A percentile compares a stretch with the other conserved stretches of the same genome.
Evolutionary conservation across 75 land plant species (phyloP).

Genomic region (Adiantum capillusveneris): DNA sequence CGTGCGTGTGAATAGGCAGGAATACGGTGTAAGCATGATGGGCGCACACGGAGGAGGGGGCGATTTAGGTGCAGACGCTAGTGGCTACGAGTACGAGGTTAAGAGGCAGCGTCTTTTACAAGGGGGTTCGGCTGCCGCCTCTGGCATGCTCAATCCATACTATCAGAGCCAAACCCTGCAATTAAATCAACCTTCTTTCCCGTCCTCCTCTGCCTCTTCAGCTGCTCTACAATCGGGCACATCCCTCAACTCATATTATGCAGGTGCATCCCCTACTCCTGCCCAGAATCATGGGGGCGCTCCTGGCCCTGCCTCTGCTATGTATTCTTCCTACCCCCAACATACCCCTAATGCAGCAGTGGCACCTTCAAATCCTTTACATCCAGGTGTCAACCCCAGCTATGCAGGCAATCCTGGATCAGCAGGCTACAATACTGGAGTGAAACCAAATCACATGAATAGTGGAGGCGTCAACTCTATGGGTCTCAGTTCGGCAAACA

Average conservation of each 20-base stretch:
- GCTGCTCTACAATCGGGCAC: neutral
- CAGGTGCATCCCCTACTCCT: neutral
- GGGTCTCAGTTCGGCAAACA: too few species aligned
- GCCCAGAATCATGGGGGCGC: neutral
- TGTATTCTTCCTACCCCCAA: neutral
- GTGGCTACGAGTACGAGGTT: conserved; percentile 1
- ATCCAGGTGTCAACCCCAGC: neutral
- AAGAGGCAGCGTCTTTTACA: conserved; percentile 1
- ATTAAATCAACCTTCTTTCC: neutral
- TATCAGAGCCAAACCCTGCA: neutral
- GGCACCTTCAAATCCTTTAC: neutral
- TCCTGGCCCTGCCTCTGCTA: neutral
- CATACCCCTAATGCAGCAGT: neutral
- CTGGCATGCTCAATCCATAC: neutral
- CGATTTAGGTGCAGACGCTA: too few species aligned
- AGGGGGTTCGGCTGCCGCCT: neutral
- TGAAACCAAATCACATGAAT: neutral
- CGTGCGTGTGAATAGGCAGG: too few species aligned
- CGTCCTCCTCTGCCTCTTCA: neutral
- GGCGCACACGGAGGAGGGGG: too few species aligned
- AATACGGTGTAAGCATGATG: too few species aligned
- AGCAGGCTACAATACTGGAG: neutral
- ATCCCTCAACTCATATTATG: neutral
- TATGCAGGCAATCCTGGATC: neutral
- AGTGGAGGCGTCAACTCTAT: neutral